These are phyloP conservation scores for Colletotrichum limetticola DNA, from an alignment of 2,329 filamentous ascomycete genomes.

Conservation along the genomic window DNA sequence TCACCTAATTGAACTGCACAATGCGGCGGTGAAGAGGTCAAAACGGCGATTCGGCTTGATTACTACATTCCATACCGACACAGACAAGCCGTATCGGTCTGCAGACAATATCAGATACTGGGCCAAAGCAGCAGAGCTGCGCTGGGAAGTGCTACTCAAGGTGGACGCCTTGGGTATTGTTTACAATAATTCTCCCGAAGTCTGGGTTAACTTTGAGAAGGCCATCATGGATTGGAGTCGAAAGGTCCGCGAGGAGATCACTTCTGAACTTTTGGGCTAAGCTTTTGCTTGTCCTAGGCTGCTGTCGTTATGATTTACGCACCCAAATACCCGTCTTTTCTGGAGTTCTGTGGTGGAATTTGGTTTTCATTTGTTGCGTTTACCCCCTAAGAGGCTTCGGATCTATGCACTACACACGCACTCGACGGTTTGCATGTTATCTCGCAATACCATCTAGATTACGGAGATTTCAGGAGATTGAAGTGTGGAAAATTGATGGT, in stretches of 20 bases:
- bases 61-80: slow-evolving; percentile 89
- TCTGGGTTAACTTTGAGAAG: slow-evolving; percentile 85
- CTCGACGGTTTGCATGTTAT: slow-evolving; percentile 8
- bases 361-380: slow-evolving; percentile 12
- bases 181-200: slow-evolving; percentile 73
- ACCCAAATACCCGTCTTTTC: slow-evolving; percentile 34
- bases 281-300: slow-evolving; percentile 10
- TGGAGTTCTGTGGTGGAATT: slow-evolving; percentile 21
- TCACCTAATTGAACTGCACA: slow-evolving; percentile 87
- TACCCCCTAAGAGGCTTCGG: slow-evolving; percentile 11
- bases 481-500: slow-evolving; percentile 5
- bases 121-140: slow-evolving; percentile 93
- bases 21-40: slow-evolving; percentile 86
- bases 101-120: slow-evolving; percentile 96
- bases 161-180: slow-evolving; percentile 90
- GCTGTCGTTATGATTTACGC: slow-evolving; percentile 34
- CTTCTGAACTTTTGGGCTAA: slow-evolving; percentile 65
- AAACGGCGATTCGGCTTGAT: slow-evolving; percentile 90
- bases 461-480: background rate
- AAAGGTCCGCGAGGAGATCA: slow-evolving; percentile 84
- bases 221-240: slow-evolving; percentile 87
- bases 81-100: slow-evolving; percentile 91
- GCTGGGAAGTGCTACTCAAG: slow-evolving; percentile 88
- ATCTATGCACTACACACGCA: slow-evolving; percentile 16
- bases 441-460: slow-evolving; percentile 8